Evolutionary conservation across 1,284 basidiomycete genomes (phyloP).

Genomic region (Uromyces viciae-fabae): DNA sequence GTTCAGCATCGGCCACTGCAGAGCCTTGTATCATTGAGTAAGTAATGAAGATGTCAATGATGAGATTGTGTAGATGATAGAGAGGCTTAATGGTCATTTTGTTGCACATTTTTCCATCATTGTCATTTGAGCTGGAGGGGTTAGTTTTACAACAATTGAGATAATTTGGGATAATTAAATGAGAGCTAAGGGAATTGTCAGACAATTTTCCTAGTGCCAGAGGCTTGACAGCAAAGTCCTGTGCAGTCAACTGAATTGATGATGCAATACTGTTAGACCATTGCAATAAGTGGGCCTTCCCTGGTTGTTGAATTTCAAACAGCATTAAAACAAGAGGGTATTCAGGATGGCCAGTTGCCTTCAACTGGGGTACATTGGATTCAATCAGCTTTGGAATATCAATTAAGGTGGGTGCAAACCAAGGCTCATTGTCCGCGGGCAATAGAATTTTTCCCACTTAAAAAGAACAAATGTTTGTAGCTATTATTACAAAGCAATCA

Average conservation of each 20-base stretch:
- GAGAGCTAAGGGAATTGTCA: background rate
- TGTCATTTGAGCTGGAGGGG: background rate
- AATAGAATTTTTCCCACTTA: background rate
- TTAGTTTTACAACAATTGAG: background rate
- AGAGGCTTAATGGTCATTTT: background rate
- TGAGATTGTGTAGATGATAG: background rate
- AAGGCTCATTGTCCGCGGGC: background rate
- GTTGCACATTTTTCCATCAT: background rate
- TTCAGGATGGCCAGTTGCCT: background rate
- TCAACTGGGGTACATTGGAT: background rate
- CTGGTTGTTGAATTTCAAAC: background rate
- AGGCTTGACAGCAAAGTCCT: background rate
- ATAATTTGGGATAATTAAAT: background rate
- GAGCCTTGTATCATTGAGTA: background rate
- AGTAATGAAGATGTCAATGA: background rate
- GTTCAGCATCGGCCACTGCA: background rate
- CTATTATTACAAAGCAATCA: too few species aligned
- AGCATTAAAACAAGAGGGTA: background rate
- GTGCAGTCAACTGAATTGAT: background rate
- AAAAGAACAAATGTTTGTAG: too few species aligned
- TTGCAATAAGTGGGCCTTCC: background rate
- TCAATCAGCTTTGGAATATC: background rate
- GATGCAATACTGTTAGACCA: background rate
- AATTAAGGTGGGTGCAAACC: background rate
- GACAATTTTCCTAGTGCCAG: background rate